Evolutionary conservation across 2,329 filamentous ascomycete genomes (phyloP).

Genomic region (Xylariaceae sp.): DNA sequence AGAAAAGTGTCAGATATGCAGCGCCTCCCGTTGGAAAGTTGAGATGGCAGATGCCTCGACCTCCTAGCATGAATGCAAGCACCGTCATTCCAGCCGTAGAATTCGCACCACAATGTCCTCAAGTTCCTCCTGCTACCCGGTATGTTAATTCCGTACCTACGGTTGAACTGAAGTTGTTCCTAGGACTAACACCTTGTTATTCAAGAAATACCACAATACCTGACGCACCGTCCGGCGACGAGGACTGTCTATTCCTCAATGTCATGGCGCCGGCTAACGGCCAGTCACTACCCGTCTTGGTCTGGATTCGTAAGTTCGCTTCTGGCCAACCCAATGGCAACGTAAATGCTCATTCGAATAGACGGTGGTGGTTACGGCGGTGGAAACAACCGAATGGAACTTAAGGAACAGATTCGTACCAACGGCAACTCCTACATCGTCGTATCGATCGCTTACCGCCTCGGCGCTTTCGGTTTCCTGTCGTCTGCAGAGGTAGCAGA

Average conservation of each 20-base stretch:
- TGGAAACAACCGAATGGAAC: slow-evolving; percentile 23
- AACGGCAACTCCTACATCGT: slow-evolving; percentile 40
- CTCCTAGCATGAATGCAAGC: slow-evolving; percentile 29
- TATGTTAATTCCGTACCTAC: slow-evolving; percentile 6
- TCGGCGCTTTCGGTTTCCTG: slow-evolving; percentile 44
- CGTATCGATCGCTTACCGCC: slow-evolving; percentile 41
- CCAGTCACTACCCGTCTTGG: slow-evolving; percentile 38
- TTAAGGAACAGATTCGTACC: slow-evolving; percentile 29
- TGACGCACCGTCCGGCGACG: slow-evolving; percentile 28
- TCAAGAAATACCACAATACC: background rate
- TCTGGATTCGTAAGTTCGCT: slow-evolving; percentile 40
- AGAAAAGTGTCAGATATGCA: slow-evolving; percentile 41
- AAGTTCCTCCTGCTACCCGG: slow-evolving; percentile 21
- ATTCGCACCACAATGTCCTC: slow-evolving; percentile 34
- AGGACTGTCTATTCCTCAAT: slow-evolving; percentile 47
- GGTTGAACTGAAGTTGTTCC: background rate
- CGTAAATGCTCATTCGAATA: slow-evolving; percentile 16
- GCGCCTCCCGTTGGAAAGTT: slow-evolving; percentile 39
- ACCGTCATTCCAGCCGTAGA: slow-evolving; percentile 30
- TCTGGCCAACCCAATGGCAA: background rate
- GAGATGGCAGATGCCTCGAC: slow-evolving; percentile 40
- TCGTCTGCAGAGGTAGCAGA: slow-evolving; percentile 40
- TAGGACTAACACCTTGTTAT: slow-evolving; percentile 3
- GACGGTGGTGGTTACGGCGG: slow-evolving; percentile 43
- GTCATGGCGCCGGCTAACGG: slow-evolving; percentile 37